Conservation (phyloP, 768 basidiomycete species). For the Neoboletus subvelutipes region DNA sequence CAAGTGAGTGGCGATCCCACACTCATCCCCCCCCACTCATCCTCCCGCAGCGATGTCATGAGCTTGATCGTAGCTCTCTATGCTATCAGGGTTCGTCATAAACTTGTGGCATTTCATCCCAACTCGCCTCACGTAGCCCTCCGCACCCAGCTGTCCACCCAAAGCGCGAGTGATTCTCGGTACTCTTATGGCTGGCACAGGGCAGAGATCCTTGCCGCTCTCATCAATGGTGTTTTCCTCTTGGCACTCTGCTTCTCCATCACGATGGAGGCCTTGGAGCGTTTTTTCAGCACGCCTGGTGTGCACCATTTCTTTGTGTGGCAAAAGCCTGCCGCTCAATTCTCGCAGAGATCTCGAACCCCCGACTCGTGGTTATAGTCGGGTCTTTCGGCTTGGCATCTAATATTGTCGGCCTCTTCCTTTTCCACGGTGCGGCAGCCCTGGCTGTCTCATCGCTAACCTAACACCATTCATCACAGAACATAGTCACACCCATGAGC, state of each 20-base stretch:
- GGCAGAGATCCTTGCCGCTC: slow-evolving; percentile 92
- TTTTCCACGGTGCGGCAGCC: slow-evolving; percentile 80
- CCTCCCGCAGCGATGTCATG: slow-evolving; percentile 80
- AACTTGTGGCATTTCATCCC: slow-evolving; percentile 3
- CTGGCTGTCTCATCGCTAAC: slow-evolving; percentile 5
- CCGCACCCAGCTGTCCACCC: slow-evolving; percentile 57
- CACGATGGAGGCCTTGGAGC: slow-evolving; percentile 84
- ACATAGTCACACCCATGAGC: slow-evolving; percentile 61
- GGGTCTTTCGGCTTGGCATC: slow-evolving; percentile 87
- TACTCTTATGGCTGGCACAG: slow-evolving; percentile 99
- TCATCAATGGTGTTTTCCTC: slow-evolving; percentile 96
- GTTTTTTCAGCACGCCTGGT: slow-evolving; percentile 88
- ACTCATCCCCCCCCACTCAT: slow-evolving; percentile 11
- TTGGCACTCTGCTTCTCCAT: slow-evolving; percentile 97
- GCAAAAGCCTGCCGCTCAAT: slow-evolving; percentile 2
- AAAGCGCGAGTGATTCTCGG: slow-evolving; percentile 58
- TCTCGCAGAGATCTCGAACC: slow-evolving; percentile 78
- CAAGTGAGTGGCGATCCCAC: slow-evolving; percentile 57
- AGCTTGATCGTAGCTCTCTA: slow-evolving; percentile 94
- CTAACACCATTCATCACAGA: slow-evolving; percentile 39
- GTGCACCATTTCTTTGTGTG: slow-evolving; percentile 7
- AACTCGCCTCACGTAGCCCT: not conserved
- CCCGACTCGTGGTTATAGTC: slow-evolving; percentile 85
- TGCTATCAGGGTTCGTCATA: slow-evolving; percentile 69
- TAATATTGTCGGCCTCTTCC: slow-evolving; percentile 88